Base-by-base conservation (phyloP, 2,329 filamentous ascomycete species). In the Pseudocercospora pini-densiflorae region DNA sequence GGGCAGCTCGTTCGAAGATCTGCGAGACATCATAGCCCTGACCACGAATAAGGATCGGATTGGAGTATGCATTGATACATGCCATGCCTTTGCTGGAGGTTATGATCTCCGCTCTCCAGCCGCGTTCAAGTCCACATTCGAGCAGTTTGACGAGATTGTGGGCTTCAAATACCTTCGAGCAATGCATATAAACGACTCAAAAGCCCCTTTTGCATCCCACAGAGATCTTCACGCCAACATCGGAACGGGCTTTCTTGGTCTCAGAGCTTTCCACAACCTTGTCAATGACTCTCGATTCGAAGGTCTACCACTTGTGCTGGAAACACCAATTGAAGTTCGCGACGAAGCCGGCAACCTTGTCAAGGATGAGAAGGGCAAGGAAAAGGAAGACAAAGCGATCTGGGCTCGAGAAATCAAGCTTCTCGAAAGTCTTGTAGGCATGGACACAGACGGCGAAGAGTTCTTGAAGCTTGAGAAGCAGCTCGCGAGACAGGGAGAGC, bases 401-500 rank as follows among this genome's bases (percentile, higher is more conserved):
- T 98, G 94, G 94, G 93, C 94, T 0, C 86, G 89, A 54, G 95
- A 99, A 81, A 98, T 99, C 80, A 97, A 97, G 82, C 83, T 98
- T 70, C 85, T 99, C 5, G 95, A 99, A 80, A 89, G 89, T 54
- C 83, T 99, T 59, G 90, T 97, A 47, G 94, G 90, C 7, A 92
- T 94, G 87, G 91, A 97, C 76, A 77, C 87, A 0, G 90, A 93
- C 40, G 84, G 87, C n/a, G 84, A 89, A 8, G 89, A 92, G 73
- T 97, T 97, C 76, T 82, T 79, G 71, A 78, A 82, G 12, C 79
- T 92, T 61, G 92, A 93, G 70, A 78, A 79, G 64, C 84, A 87
- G 59, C 78, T 98, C 71, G 85, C 90, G 65, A 87, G 86, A 43
- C 83, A 87, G 74, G 95, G 95, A 0, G 84, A 83, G 19, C 82